Conservation (phyloP, 129 eudicot species). For the Glebionis coronaria region DNA sequence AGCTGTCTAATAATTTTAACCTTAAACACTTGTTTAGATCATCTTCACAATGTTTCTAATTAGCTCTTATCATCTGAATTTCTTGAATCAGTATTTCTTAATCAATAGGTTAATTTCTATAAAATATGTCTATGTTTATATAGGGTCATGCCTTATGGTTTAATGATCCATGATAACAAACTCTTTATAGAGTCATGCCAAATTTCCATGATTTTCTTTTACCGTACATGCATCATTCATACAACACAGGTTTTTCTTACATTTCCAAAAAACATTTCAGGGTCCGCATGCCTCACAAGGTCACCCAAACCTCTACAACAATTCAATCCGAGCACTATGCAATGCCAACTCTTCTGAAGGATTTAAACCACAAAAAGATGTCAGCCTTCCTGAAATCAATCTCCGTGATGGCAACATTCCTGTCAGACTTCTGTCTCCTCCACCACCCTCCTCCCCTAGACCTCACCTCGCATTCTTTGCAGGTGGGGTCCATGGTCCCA, state of each 20-base stretch:
- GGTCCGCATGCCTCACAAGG: slow-evolving; percentile 78
- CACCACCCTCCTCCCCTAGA: slow-evolving; percentile 40
- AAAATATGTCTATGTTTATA: not conserved
- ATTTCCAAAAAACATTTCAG: slow-evolving; percentile 41
- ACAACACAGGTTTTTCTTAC: not conserved
- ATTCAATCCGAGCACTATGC: slow-evolving; percentile 84
- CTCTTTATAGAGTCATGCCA: slow-evolving; percentile 18
- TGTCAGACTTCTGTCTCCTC: slow-evolving; percentile 43
- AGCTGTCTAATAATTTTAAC: too few species aligned
- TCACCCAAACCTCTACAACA: slow-evolving; percentile 57
- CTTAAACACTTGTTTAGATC: too few species aligned
- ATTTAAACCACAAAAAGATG: slow-evolving; percentile 80
- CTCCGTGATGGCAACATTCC: slow-evolving; percentile 49
- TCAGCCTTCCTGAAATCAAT: slow-evolving; percentile 82
- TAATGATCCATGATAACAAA: slow-evolving; percentile 3
- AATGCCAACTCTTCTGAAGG: slow-evolving; percentile 98
- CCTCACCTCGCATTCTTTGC: slow-evolving; percentile 81
- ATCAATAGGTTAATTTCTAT: too few species aligned
- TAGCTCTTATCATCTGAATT: too few species aligned
- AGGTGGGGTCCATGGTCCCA: slow-evolving; percentile 89
- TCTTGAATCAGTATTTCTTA: too few species aligned
- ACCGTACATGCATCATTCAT: not conserved
- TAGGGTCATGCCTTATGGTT: slow-evolving; percentile 20
- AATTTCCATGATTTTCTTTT: slow-evolving; percentile 2
- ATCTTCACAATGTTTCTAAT: too few species aligned